Base-by-base conservation (phyloP, 163 green algal genomes). In the Coccomyxa subellipsoidea region DNA sequence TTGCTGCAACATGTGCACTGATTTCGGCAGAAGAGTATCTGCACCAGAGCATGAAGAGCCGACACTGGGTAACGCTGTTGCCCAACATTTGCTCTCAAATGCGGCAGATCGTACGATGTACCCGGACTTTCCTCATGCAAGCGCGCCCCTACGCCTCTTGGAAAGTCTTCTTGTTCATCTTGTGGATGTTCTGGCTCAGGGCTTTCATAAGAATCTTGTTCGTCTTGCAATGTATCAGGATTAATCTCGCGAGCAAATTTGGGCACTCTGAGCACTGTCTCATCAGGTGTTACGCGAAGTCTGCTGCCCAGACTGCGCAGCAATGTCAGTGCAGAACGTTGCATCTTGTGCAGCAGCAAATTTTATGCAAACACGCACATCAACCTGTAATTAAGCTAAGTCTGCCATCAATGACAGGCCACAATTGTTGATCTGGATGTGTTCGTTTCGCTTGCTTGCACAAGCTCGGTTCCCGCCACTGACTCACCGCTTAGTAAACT, bases 171-270 rank as follows among this genome's bases (percentile, higher is more conserved):
- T 73, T 73, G 66, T 73, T 73, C 29, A 34, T 73, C 66, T 32
- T 73, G 29, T n/a, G 4, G 21, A 73, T n/a, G 31, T 73, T 32
- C 66, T 34, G 66, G 7, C 32, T 8, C n/a, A 10, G 66, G 21
- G 15, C n/a, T 73, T 18, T 10, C 8, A 34, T 35, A 32, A 12
- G n/a, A 36, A 36, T 73, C 66, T 34, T 73, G 29, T 7, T 36
- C 66, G 21, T 73, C 66, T n/a, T 73, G 29, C 7, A 73, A n/a
- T 10, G 66, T 8, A 8, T 73, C 66, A 73, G 66, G 66, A 73
- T 73, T 73, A 10, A 73, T 73, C 27, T 73, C 66, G 21, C 66
- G 27, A 73, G 66, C 66, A 73, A 73, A 73, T 36, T 7, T 73
- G 10, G 66, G 66, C n/a, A 34, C n/a, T 73, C 66, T 32, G 29